Evolutionary conservation across 208 protist species (phyloP).

Genomic region (Spongospora subterranea): DNA sequence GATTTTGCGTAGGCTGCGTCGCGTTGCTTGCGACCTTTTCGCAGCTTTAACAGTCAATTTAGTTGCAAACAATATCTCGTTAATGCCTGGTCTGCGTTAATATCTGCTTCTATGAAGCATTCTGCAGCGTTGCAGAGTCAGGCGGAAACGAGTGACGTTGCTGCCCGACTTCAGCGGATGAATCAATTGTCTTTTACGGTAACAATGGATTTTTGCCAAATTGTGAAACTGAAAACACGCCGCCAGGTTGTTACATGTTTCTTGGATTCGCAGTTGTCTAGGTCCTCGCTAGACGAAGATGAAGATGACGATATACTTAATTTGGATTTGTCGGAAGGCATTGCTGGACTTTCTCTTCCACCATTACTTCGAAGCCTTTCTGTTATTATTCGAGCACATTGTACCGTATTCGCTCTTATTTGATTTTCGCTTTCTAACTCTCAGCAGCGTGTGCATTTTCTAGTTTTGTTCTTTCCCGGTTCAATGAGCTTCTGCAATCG

Average conservation of each 20-base stretch:
- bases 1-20: not conserved
- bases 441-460: not conserved
- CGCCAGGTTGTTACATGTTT: not conserved
- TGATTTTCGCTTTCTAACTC: not conserved
- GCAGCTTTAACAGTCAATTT: not conserved
- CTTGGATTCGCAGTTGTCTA: not conserved
- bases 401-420: not conserved
- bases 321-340: constrained; percentile 5
- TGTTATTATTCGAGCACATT: not conserved
- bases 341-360: not conserved
- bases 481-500: constrained; percentile 8
- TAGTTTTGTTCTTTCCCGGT: not conserved
- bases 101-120: not conserved
- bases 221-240: not conserved
- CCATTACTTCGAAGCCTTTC: not conserved
- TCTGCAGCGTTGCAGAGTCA: not conserved
- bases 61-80: constrained; percentile 5
- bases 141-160: not conserved
- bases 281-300: not conserved
- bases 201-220: not conserved
- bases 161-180: not conserved
- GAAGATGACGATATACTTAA: not conserved
- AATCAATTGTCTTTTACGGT: not conserved
- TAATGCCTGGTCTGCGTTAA: not conserved
- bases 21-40: not conserved